Evolutionary conservation across 805 yeast species (phyloP).

Genomic region (Pichia nanzhaoensis): DNA sequence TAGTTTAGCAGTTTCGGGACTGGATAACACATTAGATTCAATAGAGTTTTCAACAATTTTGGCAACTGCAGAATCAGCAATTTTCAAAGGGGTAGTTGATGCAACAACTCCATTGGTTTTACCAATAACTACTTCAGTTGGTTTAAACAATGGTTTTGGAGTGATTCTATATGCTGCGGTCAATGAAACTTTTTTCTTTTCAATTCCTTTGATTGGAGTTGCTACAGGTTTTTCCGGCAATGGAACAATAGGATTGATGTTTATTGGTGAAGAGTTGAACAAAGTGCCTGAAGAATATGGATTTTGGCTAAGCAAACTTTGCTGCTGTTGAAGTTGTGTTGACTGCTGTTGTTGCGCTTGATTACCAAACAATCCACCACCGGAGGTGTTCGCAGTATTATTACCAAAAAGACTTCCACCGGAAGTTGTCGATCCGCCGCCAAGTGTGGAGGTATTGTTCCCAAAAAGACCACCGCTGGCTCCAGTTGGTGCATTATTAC

Average conservation of each 20-base stretch:
- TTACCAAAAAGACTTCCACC: slow-evolving; percentile 25
- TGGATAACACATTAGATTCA: slow-evolving; percentile 11
- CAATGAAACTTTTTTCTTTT: slow-evolving; percentile 56
- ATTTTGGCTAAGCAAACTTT: slow-evolving; percentile 36
- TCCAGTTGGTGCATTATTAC: slow-evolving; percentile 23
- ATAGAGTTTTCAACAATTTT: slow-evolving; percentile 18
- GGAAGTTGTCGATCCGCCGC: slow-evolving; percentile 14
- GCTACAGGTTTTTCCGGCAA: slow-evolving; percentile 47
- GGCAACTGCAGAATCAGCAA: slow-evolving; percentile 21
- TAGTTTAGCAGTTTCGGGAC: slow-evolving; percentile 53
- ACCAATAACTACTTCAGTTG: slow-evolving; percentile 19
- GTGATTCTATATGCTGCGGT: slow-evolving; percentile 55
- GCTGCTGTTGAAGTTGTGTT: slow-evolving; percentile 24
- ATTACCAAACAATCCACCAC: slow-evolving; percentile 37
- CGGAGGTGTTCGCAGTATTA: slow-evolving; percentile 10
- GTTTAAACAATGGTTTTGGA: slow-evolving; percentile 52
- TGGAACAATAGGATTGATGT: slow-evolving; percentile 28
- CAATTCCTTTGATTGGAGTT: slow-evolving; percentile 39
- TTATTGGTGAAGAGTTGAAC: slow-evolving; percentile 34
- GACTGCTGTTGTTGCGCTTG: slow-evolving; percentile 15
- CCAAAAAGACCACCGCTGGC: slow-evolving; percentile 25
- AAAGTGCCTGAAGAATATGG: slow-evolving; percentile 81
- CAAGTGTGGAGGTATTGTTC: slow-evolving; percentile 10
- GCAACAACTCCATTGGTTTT: slow-evolving; percentile 23
- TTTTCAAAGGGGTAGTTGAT: slow-evolving; percentile 15